Evolutionary conservation across 805 yeast genomes (phyloP).

Genomic region (Kazachstania kunashirensis): DNA sequence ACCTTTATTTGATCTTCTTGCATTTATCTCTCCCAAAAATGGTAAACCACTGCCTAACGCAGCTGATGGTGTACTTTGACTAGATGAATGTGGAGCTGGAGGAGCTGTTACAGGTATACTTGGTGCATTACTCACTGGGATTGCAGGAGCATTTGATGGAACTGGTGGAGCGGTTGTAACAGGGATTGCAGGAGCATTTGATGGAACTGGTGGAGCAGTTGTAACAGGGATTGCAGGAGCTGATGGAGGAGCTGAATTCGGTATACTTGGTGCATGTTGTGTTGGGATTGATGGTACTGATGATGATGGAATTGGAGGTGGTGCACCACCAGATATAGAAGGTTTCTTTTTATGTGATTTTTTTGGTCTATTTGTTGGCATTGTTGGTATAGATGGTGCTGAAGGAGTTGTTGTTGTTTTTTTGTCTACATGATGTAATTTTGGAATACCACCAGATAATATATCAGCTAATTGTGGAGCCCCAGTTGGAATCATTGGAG

Average conservation of each 20-base stretch:
- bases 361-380: slow-evolving; percentile 12
- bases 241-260: slow-evolving; percentile 19
- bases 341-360: not conserved
- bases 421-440: slow-evolving; percentile 42
- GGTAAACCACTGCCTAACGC: slow-evolving; percentile 36
- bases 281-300: slow-evolving; percentile 17
- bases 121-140: slow-evolving; percentile 13
- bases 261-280: slow-evolving; percentile 16
- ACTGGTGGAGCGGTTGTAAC: slow-evolving; percentile 22
- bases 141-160: slow-evolving; percentile 14
- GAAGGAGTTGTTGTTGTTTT: slow-evolving; percentile 13
- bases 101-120: slow-evolving; percentile 11
- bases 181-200: slow-evolving; percentile 13
- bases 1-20: slow-evolving; percentile 38
- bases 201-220: slow-evolving; percentile 21
- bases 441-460: slow-evolving; percentile 69
- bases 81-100: slow-evolving; percentile 3
- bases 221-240: slow-evolving; percentile 19
- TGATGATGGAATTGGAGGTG: slow-evolving; percentile 12
- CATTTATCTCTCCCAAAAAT: slow-evolving; percentile 44
- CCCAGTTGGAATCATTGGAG: slow-evolving; percentile 16
- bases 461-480: slow-evolving; percentile 29
- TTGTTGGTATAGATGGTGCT: slow-evolving; percentile 4
- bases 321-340: no score
- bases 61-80: slow-evolving; percentile 14